Percentiles rank a stretch among this genome's conserved stretches.
phyloP scores from a whole-genome alignment of 768 basidiomycete genomes.

The Suillus variegatus region DNA sequence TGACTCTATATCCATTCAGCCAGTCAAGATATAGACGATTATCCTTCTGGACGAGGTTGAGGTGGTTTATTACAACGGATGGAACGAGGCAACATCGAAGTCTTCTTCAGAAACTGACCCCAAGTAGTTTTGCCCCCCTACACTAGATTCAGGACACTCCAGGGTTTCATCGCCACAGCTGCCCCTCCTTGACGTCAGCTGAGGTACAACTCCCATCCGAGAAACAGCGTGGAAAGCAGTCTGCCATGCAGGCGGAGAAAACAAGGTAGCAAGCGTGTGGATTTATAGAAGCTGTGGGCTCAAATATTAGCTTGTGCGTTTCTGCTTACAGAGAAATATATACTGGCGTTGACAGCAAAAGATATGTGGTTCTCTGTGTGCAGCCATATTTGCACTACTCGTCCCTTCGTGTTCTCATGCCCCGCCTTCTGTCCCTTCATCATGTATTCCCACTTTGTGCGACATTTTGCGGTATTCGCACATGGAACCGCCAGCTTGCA shows the following conservation, averaged over 20 bases:
- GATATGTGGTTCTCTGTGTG: too few relatives aligned
- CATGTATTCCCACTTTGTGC: too few relatives aligned
- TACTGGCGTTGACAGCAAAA: constrained; percentile 1
- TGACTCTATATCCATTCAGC: too few relatives aligned
- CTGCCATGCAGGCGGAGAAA: constrained; percentile 78
- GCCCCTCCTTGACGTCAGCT: constrained; percentile 80
- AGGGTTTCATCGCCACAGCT: constrained; percentile 32
- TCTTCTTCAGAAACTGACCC: too few relatives aligned
- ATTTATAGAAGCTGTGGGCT: constrained; percentile 84
- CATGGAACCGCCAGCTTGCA: not conserved
- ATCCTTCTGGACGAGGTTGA: too few relatives aligned
- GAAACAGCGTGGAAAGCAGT: constrained; percentile 86
- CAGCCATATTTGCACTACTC: too few relatives aligned
- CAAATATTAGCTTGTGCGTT: constrained; percentile 89
- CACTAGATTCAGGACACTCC: constrained; percentile 18
- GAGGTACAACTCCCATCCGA: constrained; percentile 81
- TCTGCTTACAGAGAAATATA: not conserved
- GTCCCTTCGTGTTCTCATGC: too few relatives aligned
- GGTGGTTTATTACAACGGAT: too few relatives aligned
- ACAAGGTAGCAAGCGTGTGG: constrained; percentile 82
- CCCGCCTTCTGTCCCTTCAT: too few relatives aligned
- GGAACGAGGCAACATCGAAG: too few relatives aligned
- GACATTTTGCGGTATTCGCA: not conserved
- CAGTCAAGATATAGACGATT: too few relatives aligned
- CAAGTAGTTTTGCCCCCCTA: too few relatives aligned